Evolutionary conservation across 2,329 filamentous ascomycete species (phyloP).

Genomic region (Apiospora phragmitis): DNA sequence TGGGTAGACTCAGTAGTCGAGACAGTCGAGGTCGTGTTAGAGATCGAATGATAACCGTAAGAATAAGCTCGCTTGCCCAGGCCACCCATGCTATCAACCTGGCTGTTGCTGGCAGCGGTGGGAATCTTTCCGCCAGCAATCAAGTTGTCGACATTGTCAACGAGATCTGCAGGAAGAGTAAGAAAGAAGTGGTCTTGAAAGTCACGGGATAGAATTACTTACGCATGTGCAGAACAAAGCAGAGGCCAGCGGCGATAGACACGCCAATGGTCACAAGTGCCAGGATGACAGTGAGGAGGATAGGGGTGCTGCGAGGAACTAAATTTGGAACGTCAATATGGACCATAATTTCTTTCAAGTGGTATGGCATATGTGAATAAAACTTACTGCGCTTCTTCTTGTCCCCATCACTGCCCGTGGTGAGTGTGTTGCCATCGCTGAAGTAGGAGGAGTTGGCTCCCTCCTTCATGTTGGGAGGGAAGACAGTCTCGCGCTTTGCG

Average conservation of each 20-base stretch:
- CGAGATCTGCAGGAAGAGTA: background rate
- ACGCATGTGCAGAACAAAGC: constrained; percentile 11
- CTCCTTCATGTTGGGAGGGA: constrained; percentile 6
- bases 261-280: background rate
- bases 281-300: constrained; percentile 2
- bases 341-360: background rate
- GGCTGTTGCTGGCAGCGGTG: background rate
- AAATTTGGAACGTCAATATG: background rate
- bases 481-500: constrained; percentile 8
- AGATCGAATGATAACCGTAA: background rate
- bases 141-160: background rate
- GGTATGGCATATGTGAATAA: background rate
- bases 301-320: background rate
- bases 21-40: background rate
- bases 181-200: background rate
- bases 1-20: background rate
- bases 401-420: background rate
- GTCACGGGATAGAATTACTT: background rate
- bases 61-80: background rate
- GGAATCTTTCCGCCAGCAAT: background rate
- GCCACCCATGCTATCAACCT: background rate
- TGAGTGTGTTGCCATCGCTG: constrained; percentile 1
- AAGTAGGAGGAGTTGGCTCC: background rate
- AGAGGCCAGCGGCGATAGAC: background rate
- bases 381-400: constrained; percentile 2